Base-by-base conservation (phyloP, 2,329 filamentous ascomycete genomes). In the Colletotrichum sp. region DNA sequence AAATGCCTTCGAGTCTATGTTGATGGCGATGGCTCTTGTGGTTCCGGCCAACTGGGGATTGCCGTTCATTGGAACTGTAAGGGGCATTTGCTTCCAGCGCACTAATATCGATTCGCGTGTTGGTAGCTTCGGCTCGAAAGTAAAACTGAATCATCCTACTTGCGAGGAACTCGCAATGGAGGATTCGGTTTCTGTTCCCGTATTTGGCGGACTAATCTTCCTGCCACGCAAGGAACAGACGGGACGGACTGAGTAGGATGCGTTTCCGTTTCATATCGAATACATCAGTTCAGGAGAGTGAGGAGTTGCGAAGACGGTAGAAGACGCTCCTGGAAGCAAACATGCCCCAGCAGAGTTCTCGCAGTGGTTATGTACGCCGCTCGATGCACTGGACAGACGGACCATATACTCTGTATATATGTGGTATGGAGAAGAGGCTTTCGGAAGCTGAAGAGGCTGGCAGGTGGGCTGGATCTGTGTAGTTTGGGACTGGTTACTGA, bases 291-390 rank as follows among this genome's bases (percentile, higher is more conserved):
- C 6, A 52, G n/a, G 3, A 7, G n/a, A 13, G n/a, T 5, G 3
- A 52, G 4, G 10, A 24, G n/a, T 21, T 52, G 4, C n/a, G n/a
- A 52, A 21, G 44, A 21, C n/a, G 44, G n/a, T 21, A 21, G 44
- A 52, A 5, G 12, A 1, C 21, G n/a, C 10, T 24, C n/a, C 44
- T 18, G n/a, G 0, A 52, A 21, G 44, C 18, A 49, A 21, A 16
- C 7, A 36, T 0, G 36, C 0, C n/a, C 1, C n/a, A n/a, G n/a
- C n/a, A 12, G n/a, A 52, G 0, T 21, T 24, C 1, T 52, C 1
- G 2, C n/a, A 13, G n/a, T 21, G n/a, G 4, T 21, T 21, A 1
- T 1, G 44, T 21, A 52, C 44, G 0, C n/a, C 6, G n/a, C 44
- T 21, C 44, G 6, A 24, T 1, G 1, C 6, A 24, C 44, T 0